phyloP scores from a whole-genome alignment of 2,329 filamentous ascomycete genomes.

The Fusarium mexicanum region DNA sequence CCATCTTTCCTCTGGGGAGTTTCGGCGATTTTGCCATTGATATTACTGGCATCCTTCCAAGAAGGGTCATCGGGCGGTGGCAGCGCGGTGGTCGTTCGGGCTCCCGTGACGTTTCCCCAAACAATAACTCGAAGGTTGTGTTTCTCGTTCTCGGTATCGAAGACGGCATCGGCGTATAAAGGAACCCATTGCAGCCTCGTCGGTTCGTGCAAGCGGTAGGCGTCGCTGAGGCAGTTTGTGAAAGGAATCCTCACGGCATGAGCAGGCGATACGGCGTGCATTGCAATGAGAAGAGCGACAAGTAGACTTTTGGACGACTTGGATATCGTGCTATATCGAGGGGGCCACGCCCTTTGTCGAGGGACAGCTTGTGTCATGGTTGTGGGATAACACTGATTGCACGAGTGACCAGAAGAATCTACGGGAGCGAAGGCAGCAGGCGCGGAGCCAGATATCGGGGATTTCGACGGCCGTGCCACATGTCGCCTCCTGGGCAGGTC shows the following conservation, averaged over 20 bases:
- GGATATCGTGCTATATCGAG: slow-evolving; percentile 29
- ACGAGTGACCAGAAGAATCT: slow-evolving; percentile 13
- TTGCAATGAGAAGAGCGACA: slow-evolving; percentile 51
- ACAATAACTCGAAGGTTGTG: slow-evolving; percentile 80
- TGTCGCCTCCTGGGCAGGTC: slow-evolving; percentile 32
- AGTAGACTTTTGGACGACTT: slow-evolving; percentile 43
- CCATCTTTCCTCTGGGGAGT: slow-evolving; percentile 55
- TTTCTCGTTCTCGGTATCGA: slow-evolving; percentile 68
- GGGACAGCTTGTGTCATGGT: slow-evolving; percentile 30
- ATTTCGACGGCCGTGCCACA: slow-evolving; percentile 33
- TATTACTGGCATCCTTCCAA: slow-evolving; percentile 70
- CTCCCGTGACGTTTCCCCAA: slow-evolving; percentile 91
- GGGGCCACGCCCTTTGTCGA: slow-evolving; percentile 21
- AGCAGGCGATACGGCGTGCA: slow-evolving; percentile 54
- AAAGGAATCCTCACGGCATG: slow-evolving; percentile 77
- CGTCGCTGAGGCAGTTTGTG: slow-evolving; percentile 80
- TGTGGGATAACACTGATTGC: slow-evolving; percentile 10
- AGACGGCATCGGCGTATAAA: slow-evolving; percentile 76
- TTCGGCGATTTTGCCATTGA: slow-evolving; percentile 80
- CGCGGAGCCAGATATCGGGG: slow-evolving; percentile 26
- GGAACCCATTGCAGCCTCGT: slow-evolving; percentile 82
- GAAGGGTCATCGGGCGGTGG: slow-evolving; percentile 67
- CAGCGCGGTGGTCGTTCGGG: slow-evolving; percentile 64
- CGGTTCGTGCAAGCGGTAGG: slow-evolving; percentile 65
- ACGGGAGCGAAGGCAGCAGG: slow-evolving; percentile 32